Evolutionary conservation across 2,329 filamentous ascomycete genomes (phyloP).

Genomic region (Simplicillium sp.): DNA sequence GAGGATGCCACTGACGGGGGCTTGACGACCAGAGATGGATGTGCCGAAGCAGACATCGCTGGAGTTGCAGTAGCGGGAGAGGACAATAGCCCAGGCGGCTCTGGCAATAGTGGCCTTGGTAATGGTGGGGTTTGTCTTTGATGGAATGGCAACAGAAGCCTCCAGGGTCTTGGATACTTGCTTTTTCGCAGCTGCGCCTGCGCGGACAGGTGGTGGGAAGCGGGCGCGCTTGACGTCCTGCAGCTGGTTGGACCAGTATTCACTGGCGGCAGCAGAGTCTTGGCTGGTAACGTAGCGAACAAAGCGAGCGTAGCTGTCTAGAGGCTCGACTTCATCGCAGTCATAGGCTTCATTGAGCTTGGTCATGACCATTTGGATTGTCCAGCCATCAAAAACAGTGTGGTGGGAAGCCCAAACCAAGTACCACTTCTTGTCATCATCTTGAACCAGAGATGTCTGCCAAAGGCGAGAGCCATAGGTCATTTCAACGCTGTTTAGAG

Average conservation of each 20-base stretch:
- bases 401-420: constrained; percentile 4
- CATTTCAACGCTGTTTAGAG: neutral
- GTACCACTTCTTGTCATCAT: neutral
- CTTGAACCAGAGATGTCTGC: neutral
- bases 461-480: neutral
- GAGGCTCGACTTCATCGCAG: neutral
- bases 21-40: constrained; percentile 6
- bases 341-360: constrained; percentile 3
- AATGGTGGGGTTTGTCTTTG: neutral
- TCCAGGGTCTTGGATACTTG: neutral
- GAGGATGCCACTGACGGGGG: constrained; percentile 6
- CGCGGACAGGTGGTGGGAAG: constrained; percentile 2
- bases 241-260: constrained; percentile 7
- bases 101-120: neutral
- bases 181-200: too few relatives aligned
- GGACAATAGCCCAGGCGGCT: neutral
- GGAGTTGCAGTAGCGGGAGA: neutral
- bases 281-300: constrained; percentile 5
- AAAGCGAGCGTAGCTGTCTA: constrained; percentile 2
- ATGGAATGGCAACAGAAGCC: neutral
- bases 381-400: constrained; percentile 3
- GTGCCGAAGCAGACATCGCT: neutral
- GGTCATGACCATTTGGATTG: constrained; percentile 1
- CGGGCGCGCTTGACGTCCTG: constrained; percentile 1
- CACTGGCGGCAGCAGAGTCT: neutral